Percentiles rank a stretch among this genome's conserved stretches.
Conservation (phyloP, 495 filamentous ascomycete species). For the Penicillium riverlandense region DNA sequence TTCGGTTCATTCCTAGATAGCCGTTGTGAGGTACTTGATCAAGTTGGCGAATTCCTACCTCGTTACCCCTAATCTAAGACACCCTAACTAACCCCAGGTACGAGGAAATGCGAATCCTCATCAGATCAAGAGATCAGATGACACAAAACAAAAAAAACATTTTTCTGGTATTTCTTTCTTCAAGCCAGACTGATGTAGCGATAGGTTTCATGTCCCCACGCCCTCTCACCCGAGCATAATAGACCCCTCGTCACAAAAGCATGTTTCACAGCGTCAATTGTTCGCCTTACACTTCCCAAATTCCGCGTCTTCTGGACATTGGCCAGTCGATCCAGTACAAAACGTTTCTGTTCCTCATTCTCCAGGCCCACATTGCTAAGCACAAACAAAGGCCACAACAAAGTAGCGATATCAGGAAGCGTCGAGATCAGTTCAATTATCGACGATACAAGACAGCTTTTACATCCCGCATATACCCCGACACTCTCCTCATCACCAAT, state of each 20-base stretch:
- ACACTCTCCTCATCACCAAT: background rate
- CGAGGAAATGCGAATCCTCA: no score
- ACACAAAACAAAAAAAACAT: no score
- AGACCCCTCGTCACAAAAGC: slow-evolving; percentile 6
- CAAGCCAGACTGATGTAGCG: background rate
- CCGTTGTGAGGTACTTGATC: no score
- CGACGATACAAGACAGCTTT: slow-evolving; percentile 1
- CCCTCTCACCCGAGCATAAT: background rate
- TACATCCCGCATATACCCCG: background rate
- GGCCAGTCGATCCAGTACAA: slow-evolving; percentile 9
- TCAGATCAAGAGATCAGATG: no score
- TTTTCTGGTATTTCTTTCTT: no score
- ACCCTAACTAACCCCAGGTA: no score
- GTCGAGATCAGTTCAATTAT: slow-evolving; percentile 6
- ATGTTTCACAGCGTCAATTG: slow-evolving; percentile 7
- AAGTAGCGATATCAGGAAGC: slow-evolving; percentile 4
- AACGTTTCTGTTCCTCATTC: slow-evolving; percentile 10
- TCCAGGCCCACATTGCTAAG: slow-evolving; percentile 7
- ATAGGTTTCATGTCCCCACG: background rate
- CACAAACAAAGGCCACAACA: slow-evolving; percentile 13
- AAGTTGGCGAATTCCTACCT: no score
- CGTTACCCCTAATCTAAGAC: no score
- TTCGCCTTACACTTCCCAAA: slow-evolving; percentile 9
- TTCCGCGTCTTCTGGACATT: slow-evolving; percentile 7
- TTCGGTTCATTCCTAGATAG: no score